Conservation (phyloP, 306 rosid species). For the Erythrophleum fordii region DNA sequence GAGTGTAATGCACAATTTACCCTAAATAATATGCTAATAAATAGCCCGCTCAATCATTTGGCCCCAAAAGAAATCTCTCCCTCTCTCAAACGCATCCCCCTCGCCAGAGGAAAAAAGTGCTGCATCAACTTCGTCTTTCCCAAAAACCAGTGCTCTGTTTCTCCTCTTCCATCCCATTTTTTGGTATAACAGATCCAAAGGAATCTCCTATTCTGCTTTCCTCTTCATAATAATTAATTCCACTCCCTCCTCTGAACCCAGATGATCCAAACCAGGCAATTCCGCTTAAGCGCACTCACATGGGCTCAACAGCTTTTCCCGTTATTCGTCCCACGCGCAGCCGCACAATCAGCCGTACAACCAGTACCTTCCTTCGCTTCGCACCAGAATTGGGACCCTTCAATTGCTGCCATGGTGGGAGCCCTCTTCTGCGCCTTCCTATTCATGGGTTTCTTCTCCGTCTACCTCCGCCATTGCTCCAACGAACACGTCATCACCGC, state of each 20-base stretch:
- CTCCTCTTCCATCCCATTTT: neutral
- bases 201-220: slow-evolving; percentile 7
- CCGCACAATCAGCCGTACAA: slow-evolving; percentile 51
- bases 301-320: slow-evolving; percentile 8
- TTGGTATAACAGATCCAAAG: neutral
- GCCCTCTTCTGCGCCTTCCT: slow-evolving; percentile 40
- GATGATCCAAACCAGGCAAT: slow-evolving; percentile 31
- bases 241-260: neutral
- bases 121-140: neutral
- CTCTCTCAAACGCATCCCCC: neutral
- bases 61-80: neutral
- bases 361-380: slow-evolving; percentile 36
- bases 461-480: slow-evolving; percentile 41
- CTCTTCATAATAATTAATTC: slow-evolving; percentile 8
- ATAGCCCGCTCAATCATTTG: neutral
- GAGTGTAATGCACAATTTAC: neutral
- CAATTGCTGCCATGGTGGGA: slow-evolving; percentile 46
- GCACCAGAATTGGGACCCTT: slow-evolving; percentile 49
- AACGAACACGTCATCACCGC: slow-evolving; percentile 10
- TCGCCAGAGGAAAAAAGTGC: neutral
- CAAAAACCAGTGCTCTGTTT: slow-evolving; percentile 3
- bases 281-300: neutral
- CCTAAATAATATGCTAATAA: neutral
- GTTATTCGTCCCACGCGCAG: slow-evolving; percentile 5
- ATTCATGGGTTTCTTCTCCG: slow-evolving; percentile 44